Conservation (phyloP, 306 rosid species). For the Cicer yamashitae region DNA sequence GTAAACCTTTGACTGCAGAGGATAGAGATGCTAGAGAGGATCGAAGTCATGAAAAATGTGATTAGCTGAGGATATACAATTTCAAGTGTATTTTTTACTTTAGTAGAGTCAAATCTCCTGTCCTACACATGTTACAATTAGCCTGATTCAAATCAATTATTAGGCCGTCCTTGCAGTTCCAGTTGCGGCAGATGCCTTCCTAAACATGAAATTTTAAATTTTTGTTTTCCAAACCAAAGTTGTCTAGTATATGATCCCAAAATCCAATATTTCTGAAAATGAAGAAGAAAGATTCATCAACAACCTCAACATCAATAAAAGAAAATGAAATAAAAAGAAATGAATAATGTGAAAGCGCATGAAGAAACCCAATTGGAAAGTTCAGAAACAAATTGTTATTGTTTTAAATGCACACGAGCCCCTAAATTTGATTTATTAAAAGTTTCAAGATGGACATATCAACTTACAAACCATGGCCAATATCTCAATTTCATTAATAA, state of each 20-base stretch:
- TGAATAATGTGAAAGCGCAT: conserved; percentile 9
- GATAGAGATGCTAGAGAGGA: background rate
- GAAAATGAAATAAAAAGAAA: background rate
- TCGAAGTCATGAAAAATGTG: background rate
- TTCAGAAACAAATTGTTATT: background rate
- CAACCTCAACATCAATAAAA: conserved; percentile 24
- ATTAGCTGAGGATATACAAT: background rate
- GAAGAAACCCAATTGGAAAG: conserved; percentile 21
- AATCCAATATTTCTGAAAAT: conserved; percentile 28
- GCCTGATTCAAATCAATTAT: background rate
- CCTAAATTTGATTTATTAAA: background rate
- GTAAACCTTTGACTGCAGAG: background rate
- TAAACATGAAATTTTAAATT: background rate
- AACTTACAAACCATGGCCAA: conserved; percentile 4
- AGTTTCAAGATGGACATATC: conserved; percentile 13
- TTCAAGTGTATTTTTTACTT: conserved; percentile 7
- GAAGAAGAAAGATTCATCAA: conserved; percentile 11
- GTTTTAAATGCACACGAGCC: conserved; percentile 11
- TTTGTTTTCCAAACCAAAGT: conserved; percentile 8
- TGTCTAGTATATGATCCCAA: conserved; percentile 1
- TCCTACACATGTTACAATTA: background rate
- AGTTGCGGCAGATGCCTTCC: background rate
- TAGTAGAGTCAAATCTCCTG: background rate
- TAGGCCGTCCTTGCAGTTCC: background rate
- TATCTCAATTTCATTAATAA: conserved; percentile 3